Conservation (phyloP, 2,329 filamentous ascomycete species). For the Aspergillus neotritici region DNA sequence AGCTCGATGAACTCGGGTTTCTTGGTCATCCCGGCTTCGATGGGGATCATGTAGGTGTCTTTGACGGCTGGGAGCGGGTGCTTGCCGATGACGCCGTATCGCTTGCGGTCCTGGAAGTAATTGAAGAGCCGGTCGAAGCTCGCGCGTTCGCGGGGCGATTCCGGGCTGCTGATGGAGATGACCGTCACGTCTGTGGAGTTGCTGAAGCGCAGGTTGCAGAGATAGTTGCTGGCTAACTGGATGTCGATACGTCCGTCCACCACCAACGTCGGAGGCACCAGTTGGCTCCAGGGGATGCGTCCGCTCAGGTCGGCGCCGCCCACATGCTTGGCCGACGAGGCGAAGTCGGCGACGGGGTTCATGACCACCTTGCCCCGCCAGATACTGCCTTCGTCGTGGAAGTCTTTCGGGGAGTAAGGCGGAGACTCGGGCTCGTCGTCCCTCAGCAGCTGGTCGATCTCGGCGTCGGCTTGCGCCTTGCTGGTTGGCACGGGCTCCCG, state of each 20-base stretch:
- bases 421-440: slow-evolving; percentile 76
- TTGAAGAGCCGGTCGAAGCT: slow-evolving; percentile 74
- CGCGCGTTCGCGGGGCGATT: slow-evolving; percentile 51
- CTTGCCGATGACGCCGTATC: slow-evolving; percentile 83
- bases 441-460: slow-evolving; percentile 82
- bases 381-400: slow-evolving; percentile 63
- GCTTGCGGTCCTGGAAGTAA: slow-evolving; percentile 75
- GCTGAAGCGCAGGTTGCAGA: slow-evolving; percentile 79
- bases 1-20: slow-evolving; percentile 85
- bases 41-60: slow-evolving; percentile 85
- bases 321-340: slow-evolving; percentile 72
- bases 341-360: slow-evolving; percentile 69
- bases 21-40: slow-evolving; percentile 61
- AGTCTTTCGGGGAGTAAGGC: slow-evolving; percentile 76
- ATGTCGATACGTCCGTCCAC: slow-evolving; percentile 69
- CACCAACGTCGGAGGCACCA: slow-evolving; percentile 62
- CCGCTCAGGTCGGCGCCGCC: slow-evolving; percentile 73
- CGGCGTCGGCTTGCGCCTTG: slow-evolving; percentile 63
- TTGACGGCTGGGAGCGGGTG: slow-evolving; percentile 69
- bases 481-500: slow-evolving; percentile 40
- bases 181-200: slow-evolving; percentile 78
- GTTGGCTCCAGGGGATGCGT: slow-evolving; percentile 64
- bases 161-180: slow-evolving; percentile 61
- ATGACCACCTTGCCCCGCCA: slow-evolving; percentile 75
- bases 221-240: slow-evolving; percentile 79